Conservation (phyloP, 2,329 filamentous ascomycete genomes). For the Acarospora socialis region DNA sequence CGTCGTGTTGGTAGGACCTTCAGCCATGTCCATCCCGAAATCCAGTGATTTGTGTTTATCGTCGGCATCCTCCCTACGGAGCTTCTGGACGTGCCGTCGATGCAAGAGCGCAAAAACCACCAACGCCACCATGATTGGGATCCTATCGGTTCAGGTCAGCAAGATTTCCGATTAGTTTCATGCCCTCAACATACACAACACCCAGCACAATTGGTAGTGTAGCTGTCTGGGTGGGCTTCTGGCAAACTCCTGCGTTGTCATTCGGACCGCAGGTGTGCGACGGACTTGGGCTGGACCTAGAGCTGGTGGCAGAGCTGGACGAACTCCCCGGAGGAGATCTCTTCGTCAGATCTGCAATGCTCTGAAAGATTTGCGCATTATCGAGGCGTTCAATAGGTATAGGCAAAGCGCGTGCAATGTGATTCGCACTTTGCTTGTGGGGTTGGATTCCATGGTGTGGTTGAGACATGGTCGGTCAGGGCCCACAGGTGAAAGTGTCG, state of each 20-base stretch:
- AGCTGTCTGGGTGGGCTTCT: constrained; percentile 46
- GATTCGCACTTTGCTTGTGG: too few relatives aligned
- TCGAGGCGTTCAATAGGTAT: too few relatives aligned
- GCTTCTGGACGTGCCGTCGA: constrained; percentile 57
- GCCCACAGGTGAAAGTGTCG: too few relatives aligned
- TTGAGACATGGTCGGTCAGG: too few relatives aligned
- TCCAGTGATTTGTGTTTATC: constrained; percentile 87
- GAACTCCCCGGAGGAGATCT: too few relatives aligned
- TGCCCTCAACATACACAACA: constrained; percentile 44
- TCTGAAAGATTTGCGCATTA: too few relatives aligned
- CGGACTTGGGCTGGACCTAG: too few relatives aligned
- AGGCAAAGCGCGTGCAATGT: too few relatives aligned
- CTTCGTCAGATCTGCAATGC: too few relatives aligned
- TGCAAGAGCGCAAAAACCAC: constrained; percentile 63
- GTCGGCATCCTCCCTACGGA: constrained; percentile 61
- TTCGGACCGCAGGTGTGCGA: constrained; percentile 15
- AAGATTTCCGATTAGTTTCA: constrained; percentile 8
- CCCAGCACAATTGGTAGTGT: constrained; percentile 55
- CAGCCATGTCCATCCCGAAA: constrained; percentile 59
- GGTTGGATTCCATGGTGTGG: too few relatives aligned
- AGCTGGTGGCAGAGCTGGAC: too few relatives aligned
- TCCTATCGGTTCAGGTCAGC: constrained; percentile 34
- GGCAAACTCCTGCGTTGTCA: constrained; percentile 30
- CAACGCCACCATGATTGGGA: constrained; percentile 57
- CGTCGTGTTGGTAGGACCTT: constrained; percentile 21